A percentile compares a stretch with the other conserved stretches of the same genome.
Conservation (phyloP, 1,139 yeast genomes). For the Geotrichum reessii region DNA sequence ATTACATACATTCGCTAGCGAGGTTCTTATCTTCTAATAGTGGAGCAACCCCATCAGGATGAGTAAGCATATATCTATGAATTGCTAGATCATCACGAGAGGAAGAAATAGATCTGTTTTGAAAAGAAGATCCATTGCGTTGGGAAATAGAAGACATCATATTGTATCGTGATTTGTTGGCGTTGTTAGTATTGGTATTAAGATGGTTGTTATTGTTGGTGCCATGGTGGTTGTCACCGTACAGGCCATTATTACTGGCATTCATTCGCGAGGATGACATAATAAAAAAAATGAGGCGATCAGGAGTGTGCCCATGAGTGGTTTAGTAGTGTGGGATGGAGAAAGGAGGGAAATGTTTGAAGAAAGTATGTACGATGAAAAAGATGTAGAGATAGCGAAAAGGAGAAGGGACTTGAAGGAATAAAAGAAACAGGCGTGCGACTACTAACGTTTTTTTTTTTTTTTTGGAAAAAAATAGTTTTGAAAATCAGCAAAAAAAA, state of each 20-base stretch:
- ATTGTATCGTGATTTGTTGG: background rate
- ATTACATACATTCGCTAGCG: slow-evolving; percentile 14
- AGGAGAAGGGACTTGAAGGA: background rate
- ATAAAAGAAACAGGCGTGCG: background rate
- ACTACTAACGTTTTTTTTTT: background rate
- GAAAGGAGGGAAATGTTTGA: background rate
- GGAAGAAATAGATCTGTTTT: slow-evolving; percentile 11
- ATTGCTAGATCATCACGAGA: slow-evolving; percentile 24
- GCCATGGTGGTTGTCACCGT: background rate
- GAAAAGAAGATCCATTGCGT: slow-evolving; percentile 11
- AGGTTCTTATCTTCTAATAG: slow-evolving; percentile 27
- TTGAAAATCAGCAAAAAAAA: background rate
- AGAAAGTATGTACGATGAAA: background rate
- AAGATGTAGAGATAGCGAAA: background rate
- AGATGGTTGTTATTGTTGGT: background rate
- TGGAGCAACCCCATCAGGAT: slow-evolving; percentile 38
- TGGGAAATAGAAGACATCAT: slow-evolving; percentile 14
- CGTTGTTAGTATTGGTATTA: background rate
- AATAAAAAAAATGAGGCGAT: slow-evolving; percentile 2
- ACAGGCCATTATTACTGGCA: slow-evolving; percentile 1
- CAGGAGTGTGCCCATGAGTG: slow-evolving; percentile 9
- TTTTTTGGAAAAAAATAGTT: no score
- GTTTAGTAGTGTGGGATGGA: background rate
- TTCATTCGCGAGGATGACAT: slow-evolving; percentile 18
- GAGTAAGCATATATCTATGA: slow-evolving; percentile 25